These are phyloP conservation scores for Backusella tuberculispora DNA, from an alignment of 192 early-diverging fungal genomes.

Conservation along the genomic window DNA sequence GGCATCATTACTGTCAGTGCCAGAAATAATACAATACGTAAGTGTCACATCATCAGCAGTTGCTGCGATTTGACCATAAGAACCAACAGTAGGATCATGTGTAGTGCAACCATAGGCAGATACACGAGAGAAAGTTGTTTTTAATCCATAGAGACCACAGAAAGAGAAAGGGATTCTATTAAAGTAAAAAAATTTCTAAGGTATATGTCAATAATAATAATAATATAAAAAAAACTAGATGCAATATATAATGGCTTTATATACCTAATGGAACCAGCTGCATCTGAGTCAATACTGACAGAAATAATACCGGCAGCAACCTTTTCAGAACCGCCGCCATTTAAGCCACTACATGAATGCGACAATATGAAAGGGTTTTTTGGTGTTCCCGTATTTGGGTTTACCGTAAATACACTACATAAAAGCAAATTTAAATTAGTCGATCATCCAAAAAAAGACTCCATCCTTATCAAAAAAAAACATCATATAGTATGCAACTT, in stretches of 20 bases:
- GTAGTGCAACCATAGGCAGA: slow-evolving; percentile 55
- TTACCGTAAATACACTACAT: slow-evolving; percentile 58
- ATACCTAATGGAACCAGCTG: slow-evolving; percentile 65
- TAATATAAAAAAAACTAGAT: too few species aligned
- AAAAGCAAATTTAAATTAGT: neutral
- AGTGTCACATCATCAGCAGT: slow-evolving; percentile 69
- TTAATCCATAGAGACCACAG: slow-evolving; percentile 77
- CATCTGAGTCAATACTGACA: slow-evolving; percentile 71
- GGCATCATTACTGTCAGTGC: slow-evolving; percentile 54
- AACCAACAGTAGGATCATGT: slow-evolving; percentile 57
- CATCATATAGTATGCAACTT: slow-evolving; percentile 17
- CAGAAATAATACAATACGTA: slow-evolving; percentile 65
- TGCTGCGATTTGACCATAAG: slow-evolving; percentile 69
- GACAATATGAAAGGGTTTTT: slow-evolving; percentile 63
- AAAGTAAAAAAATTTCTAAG: too few species aligned
- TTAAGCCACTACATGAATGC: slow-evolving; percentile 71
- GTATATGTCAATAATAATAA: neutral
- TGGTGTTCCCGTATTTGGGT: slow-evolving; percentile 60
- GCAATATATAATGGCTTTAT: neutral
- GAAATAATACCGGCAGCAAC: slow-evolving; percentile 69
- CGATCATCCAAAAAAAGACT: neutral
- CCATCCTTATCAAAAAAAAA: neutral
- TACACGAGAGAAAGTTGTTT: slow-evolving; percentile 68
- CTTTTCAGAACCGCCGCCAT: slow-evolving; percentile 63
- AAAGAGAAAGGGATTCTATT: slow-evolving; percentile 65